These are phyloP conservation scores for Malassezia caprae DNA, from an alignment of 1,284 basidiomycete species.

Conservation along the genomic window DNA sequence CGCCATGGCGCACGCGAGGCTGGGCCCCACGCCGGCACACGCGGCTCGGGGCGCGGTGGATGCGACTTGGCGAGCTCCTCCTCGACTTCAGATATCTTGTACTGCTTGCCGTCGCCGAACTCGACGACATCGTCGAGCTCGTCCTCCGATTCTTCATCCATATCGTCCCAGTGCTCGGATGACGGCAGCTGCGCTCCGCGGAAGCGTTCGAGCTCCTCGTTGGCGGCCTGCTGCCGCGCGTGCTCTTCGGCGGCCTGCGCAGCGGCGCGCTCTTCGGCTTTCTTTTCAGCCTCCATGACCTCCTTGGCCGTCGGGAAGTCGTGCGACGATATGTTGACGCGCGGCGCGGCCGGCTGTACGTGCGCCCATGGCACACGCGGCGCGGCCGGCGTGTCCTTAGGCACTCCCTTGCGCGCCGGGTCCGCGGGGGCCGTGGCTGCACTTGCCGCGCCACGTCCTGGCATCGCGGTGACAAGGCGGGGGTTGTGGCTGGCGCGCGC, in stretches of 20 bases:
- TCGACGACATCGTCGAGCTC: slow-evolving; percentile 44
- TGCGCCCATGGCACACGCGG: slow-evolving; percentile 20
- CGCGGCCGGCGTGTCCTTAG: slow-evolving; percentile 17
- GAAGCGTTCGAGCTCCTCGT: slow-evolving; percentile 41
- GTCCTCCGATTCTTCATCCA: slow-evolving; percentile 41
- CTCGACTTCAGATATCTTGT: slow-evolving; percentile 37
- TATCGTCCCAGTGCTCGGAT: slow-evolving; percentile 45
- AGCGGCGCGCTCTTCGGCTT: slow-evolving; percentile 36
- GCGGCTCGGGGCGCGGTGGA: slow-evolving; percentile 1
- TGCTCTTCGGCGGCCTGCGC: slow-evolving; percentile 27
- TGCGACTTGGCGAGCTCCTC: background rate
- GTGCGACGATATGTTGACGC: slow-evolving; percentile 12
- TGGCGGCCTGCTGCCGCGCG: slow-evolving; percentile 22
- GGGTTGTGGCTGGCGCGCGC: slow-evolving; percentile 20
- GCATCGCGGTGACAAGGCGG: slow-evolving; percentile 27
- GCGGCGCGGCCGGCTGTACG: background rate
- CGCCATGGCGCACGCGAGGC: background rate
- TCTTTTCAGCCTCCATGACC: slow-evolving; percentile 32
- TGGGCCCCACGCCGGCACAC: slow-evolving; percentile 8
- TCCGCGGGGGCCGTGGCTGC: slow-evolving; percentile 1
- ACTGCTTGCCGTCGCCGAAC: slow-evolving; percentile 45
- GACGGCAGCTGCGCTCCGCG: slow-evolving; percentile 30
- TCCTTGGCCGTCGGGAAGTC: slow-evolving; percentile 47
- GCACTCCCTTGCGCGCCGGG: slow-evolving; percentile 22
- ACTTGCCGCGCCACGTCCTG: slow-evolving; percentile 9